Evolutionary conservation across 2,329 filamentous ascomycete genomes (phyloP), one percentile per base, ranked within the genome.

Genomic region (Scopulariopsis brevicaulis): DNA sequence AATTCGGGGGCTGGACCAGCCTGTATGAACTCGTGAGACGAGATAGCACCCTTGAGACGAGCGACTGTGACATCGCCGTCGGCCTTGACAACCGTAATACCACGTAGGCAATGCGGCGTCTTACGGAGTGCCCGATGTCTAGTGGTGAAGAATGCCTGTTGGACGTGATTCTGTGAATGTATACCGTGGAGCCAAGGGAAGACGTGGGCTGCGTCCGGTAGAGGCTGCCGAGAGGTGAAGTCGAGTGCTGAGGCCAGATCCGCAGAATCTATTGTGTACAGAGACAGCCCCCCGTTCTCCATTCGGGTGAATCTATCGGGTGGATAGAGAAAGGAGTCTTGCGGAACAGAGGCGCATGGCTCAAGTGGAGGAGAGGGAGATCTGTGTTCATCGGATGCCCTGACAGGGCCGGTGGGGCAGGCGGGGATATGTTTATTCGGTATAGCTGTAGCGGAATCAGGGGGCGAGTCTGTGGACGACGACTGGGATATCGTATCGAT

Each of bases 121-220:
- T 81, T 85, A 53, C 88, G 80, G 55, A 87, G 72, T n/a, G 82
- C 77, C 60, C 85, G 87, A 65, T 86, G 86, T 61, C 90, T 83
- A 28, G 88, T 85, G 56, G 86, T 84, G 70, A 99, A 97, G 75
- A 96, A 97, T 7, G 88, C 83, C 61, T 94, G 81, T 67, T 99
- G 94, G 57, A 96, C 81, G 60, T 90, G 85, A 67, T 99, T 99
- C 61, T 87, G 83, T 0, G 89, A 86, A 66, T 97, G 92, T 48
- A 97, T 75, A 25, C 94, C 94, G 73, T 99, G 94, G 25, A 96
- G 78, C 94, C 94, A 99, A 2, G 94, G 94, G 66, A 97, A 99
- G 61, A 97, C 89, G 60, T 85, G 79, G n/a, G 86, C 82, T 0
- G 94, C 85, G 58, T 93, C 85, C 7, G 94, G 93, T 25, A 97